These are phyloP conservation scores for Calonectria pseudoturangicola DNA, from an alignment of 2,329 filamentous ascomycete species.

Conservation along the genomic window DNA sequence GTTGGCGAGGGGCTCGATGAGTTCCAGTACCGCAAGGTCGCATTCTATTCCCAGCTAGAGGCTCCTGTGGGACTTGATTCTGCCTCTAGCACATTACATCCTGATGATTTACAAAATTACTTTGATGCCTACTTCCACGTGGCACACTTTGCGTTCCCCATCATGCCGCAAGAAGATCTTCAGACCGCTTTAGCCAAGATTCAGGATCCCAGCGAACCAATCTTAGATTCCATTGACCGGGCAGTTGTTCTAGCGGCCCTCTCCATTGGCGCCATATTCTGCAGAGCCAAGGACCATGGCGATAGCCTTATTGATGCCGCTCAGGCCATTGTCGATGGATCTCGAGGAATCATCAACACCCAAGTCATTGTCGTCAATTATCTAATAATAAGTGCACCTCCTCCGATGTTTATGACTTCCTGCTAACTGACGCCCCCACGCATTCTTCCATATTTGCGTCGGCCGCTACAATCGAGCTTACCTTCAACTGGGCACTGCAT, in stretches of 20 bases:
- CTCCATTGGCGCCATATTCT: slow-evolving; percentile 14
- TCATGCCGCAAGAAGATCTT: not conserved
- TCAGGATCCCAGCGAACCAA: not conserved
- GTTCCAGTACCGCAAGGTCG: slow-evolving; percentile 16
- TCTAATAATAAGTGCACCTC: slow-evolving; percentile 8
- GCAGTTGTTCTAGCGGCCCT: slow-evolving; percentile 9
- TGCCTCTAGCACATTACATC: not conserved
- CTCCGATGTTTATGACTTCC: not conserved
- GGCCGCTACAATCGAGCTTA: slow-evolving; percentile 15
- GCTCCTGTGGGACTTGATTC: not conserved
- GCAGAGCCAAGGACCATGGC: slow-evolving; percentile 9
- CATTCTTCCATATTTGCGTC: not conserved
- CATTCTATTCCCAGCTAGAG: slow-evolving; percentile 12
- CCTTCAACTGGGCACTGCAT: slow-evolving; percentile 2
- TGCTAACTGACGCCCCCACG: not conserved
- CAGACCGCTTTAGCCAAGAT: not conserved
- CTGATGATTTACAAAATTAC: not conserved
- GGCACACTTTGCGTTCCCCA: not conserved
- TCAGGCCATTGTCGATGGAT: slow-evolving; percentile 7
- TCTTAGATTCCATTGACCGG: not conserved
- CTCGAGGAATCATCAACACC: slow-evolving; percentile 9
- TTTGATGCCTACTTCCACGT: slow-evolving; percentile 7
- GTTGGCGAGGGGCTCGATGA: slow-evolving; percentile 14
- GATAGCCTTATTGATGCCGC: slow-evolving; percentile 4
- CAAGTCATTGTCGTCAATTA: slow-evolving; percentile 8